Evolutionary conservation across 2,329 filamentous ascomycete species (phyloP), one percentile per base, ranked within the genome.

Genomic region (Elsinoe batatas): DNA sequence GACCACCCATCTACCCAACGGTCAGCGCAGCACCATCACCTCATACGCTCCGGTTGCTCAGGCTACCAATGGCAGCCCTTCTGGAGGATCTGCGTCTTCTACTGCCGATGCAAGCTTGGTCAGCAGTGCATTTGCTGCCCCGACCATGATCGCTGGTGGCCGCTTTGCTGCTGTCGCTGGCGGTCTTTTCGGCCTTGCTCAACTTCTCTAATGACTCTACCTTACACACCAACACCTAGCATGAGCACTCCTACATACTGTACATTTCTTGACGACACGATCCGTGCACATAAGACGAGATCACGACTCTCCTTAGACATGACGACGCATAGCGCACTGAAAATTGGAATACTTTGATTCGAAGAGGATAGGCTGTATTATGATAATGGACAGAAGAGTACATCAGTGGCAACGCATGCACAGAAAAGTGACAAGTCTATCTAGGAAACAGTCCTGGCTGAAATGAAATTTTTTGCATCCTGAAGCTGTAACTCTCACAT

Each of bases 41-140:
- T 72, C 69, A 49, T 74, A 70, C 58, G 71, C 69, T 0, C 69
- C 69, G 44, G 72, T 75, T 3, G 72, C 69, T 63, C 30, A 54
- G n/a, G 38, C 59, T 5, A 57, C 58, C 11, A 51, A 47, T 30
- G 26, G 26, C 17, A 59, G 57, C 5, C 54, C 60, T 7, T 54
- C 58, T 6, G 53, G 53, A 13, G 20, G 56, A n/a, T 58, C 51
- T 32, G 54, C 17, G 8, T 53, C 54, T 20, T 40, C 56, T 20
- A 58, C 51, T 4, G 64, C 61, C 8, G 61, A 60, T 35, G 72
- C 73, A 0, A 64, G 66, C 3, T 62, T 75, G 50, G 72, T 75
- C 61, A 69, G 65, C 5, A 65, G 67, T 42, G 64, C 67, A 30
- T 30, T 30, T 11, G 71, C 69, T 12, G 59, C 57, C 4, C 60